Conservation (phyloP, 208 protist species). For the Leishmania guyanensis region DNA sequence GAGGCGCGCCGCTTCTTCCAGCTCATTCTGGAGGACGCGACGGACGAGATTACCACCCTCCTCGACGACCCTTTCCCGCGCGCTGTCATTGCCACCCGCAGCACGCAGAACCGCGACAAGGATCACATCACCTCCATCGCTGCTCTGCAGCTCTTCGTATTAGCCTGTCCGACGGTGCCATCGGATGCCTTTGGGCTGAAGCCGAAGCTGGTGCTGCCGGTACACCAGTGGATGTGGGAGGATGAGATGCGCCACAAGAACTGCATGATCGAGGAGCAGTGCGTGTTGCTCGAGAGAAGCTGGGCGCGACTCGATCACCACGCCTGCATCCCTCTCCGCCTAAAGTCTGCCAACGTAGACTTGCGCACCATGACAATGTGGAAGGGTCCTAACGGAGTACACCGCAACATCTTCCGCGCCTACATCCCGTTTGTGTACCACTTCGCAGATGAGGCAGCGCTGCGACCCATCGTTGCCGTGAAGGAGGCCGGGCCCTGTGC, state of each 20-base stretch:
- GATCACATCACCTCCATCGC: slow-evolving; percentile 86
- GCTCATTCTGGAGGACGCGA: slow-evolving; percentile 56
- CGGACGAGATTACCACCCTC: slow-evolving; percentile 55
- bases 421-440: slow-evolving; percentile 87
- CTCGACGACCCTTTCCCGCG: slow-evolving; percentile 82
- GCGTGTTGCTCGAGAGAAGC: slow-evolving; percentile 64
- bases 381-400: slow-evolving; percentile 28
- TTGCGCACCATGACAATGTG: slow-evolving; percentile 77
- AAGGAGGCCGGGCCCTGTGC: slow-evolving; percentile 62
- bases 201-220: slow-evolving; percentile 76
- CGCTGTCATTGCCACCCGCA: slow-evolving; percentile 42
- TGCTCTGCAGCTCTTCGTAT: slow-evolving; percentile 74
- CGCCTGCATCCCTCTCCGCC: slow-evolving; percentile 41
- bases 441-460: slow-evolving; percentile 60
- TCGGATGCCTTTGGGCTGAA: slow-evolving; percentile 73
- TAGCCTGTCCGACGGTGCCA: slow-evolving; percentile 71
- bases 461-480: slow-evolving; percentile 51
- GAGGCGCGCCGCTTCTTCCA: slow-evolving; percentile 72
- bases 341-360: slow-evolving; percentile 61
- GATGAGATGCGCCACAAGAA: slow-evolving; percentile 86
- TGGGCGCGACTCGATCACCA: slow-evolving; percentile 41
- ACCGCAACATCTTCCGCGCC: slow-evolving; percentile 72
- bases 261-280: slow-evolving; percentile 69
- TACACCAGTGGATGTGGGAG: slow-evolving; percentile 90
- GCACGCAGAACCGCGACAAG: slow-evolving; percentile 72